Percentiles rank a stretch among this genome's conserved stretches.
These are phyloP conservation scores for Aspergillus sergii DNA, from an alignment of 2,329 filamentous ascomycete genomes.

Conservation along the genomic window DNA sequence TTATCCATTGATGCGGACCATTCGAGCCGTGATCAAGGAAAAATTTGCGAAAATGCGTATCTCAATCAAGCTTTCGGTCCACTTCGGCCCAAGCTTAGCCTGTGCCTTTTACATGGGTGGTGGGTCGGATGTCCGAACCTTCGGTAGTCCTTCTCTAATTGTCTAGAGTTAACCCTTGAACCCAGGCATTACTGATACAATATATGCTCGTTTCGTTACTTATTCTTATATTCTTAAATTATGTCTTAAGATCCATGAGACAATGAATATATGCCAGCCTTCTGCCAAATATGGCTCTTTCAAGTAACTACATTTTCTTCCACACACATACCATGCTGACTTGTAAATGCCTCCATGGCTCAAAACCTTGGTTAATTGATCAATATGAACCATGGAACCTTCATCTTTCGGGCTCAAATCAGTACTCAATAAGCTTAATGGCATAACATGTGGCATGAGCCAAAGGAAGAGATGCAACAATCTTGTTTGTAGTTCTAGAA, in stretches of 20 bases:
- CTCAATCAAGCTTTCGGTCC: slow-evolving; percentile 14
- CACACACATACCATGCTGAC: background rate
- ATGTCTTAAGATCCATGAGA: background rate
- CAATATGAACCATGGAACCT: background rate
- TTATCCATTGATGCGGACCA: background rate
- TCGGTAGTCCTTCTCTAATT: background rate
- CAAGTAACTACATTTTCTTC: too few species aligned
- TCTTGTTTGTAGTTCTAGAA: too few species aligned
- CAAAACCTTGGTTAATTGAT: background rate
- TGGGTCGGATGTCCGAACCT: slow-evolving; percentile 2
- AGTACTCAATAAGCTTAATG: background rate
- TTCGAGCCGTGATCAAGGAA: background rate
- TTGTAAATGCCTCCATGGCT: background rate
- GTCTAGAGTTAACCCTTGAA: background rate
- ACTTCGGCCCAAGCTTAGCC: slow-evolving; percentile 12
- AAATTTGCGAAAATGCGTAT: slow-evolving; percentile 1
- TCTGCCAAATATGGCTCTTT: background rate
- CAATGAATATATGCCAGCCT: background rate
- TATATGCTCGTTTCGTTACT: background rate
- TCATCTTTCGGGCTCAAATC: background rate
- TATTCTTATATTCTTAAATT: background rate
- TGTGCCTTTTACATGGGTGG: background rate
- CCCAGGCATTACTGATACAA: background rate
- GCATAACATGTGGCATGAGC: background rate
- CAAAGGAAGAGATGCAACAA: background rate